Base-by-base conservation (phyloP, 2,329 filamentous ascomycete species). In the Dendrostoma leiphaemia region DNA sequence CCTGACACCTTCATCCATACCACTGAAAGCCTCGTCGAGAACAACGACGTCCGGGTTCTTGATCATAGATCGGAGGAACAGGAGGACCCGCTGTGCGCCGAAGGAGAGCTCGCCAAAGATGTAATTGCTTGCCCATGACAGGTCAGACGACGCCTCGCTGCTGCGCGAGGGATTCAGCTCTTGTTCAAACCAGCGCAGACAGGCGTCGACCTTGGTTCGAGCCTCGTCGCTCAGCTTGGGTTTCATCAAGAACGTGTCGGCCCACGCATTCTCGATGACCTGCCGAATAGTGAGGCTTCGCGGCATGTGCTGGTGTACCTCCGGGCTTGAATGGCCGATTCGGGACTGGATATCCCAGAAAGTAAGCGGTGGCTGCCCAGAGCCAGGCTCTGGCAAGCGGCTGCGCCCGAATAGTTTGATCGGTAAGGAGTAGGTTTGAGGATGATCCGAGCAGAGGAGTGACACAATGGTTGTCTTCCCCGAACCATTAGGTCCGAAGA, bases 381-480 rank as follows among this genome's bases (percentile, higher is more conserved):
- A 83, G 0, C 88, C 89, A 0, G 82, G 81, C 52, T 88, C 83
- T 0, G 93, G 91, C 0, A 97, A 77, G 19, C 94, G 84, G 51
- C 87, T 88, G 21, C 85, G 84, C 1, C 91, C 91, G 67, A 99
- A 97, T 13, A 97, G 78, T 62, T 83, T 87, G 57, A 99, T 87
- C 0, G 93, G 92, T 23, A 92, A 82, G 0, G 90, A 90, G 69
- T 97, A 99, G 0, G 92, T 86, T 69, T 97, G 93, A 0, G 94
- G 94, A 64, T 99, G 94, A 65, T 99, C 94, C 1, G 93, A 97
- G 56, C 90, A 95, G 56, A 99, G 89, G 6, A 99, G 79, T 5
- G 91, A 94, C 26, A 97, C 82, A 35, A 99, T 80, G 0, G 94
- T 99, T 0, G 94, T 99, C 75, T 99, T 99, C 17, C 94, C 94